Evolutionary conservation across 2,329 filamentous ascomycete species (phyloP).

Genomic region (Kalaharituber pfeilii): DNA sequence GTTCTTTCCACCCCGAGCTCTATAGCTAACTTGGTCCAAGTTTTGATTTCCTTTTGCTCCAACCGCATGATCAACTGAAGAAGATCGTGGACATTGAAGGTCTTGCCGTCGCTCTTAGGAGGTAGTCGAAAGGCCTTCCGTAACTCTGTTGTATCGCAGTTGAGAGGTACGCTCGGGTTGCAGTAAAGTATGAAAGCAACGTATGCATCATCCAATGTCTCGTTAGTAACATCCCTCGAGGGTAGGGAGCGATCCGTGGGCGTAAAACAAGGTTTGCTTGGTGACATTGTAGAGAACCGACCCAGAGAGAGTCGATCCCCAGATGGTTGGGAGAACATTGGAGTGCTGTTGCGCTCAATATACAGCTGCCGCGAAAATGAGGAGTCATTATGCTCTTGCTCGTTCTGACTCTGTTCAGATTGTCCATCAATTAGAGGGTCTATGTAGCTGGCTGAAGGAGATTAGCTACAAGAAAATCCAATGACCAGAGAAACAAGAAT

Average conservation of each 20-base stretch:
- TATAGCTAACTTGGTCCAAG: slow-evolving; percentile 75
- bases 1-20: slow-evolving; percentile 71
- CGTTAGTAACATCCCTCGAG: slow-evolving; percentile 46
- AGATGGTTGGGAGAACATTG: background rate
- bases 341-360: background rate
- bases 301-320: background rate
- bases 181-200: slow-evolving; percentile 75
- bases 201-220: slow-evolving; percentile 65
- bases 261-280: slow-evolving; percentile 9
- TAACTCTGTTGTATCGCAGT: slow-evolving; percentile 51
- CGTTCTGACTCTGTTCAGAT: background rate
- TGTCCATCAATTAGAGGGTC: background rate
- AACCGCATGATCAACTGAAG: slow-evolving; percentile 65
- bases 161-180: slow-evolving; percentile 61
- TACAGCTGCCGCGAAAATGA: background rate
- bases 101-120: slow-evolving; percentile 74
- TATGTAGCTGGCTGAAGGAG: background rate
- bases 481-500: background rate
- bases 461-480: background rate
- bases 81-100: slow-evolving; percentile 59
- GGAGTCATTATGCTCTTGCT: background rate
- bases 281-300: background rate
- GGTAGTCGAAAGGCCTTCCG: slow-evolving; percentile 60
- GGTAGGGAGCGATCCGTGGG: slow-evolving; percentile 31
- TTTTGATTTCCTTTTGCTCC: slow-evolving; percentile 60